Evolutionary conservation across 768 basidiomycete genomes (phyloP).

Genomic region (Boletus fagicola): DNA sequence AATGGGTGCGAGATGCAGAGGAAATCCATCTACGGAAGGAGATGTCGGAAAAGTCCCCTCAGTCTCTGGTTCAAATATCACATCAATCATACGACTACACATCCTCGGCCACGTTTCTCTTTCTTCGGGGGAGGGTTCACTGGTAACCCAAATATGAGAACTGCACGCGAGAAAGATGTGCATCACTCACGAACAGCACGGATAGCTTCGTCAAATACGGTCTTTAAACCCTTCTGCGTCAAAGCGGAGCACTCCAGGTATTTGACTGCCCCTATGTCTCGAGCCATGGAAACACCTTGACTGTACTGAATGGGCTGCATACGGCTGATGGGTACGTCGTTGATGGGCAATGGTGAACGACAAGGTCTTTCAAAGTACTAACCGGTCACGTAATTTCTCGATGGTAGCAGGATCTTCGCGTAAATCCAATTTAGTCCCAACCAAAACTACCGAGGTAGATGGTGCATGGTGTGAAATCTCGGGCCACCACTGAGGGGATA

Average conservation of each 20-base stretch:
- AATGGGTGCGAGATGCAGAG: conserved; percentile 57
- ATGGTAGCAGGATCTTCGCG: conserved; percentile 93
- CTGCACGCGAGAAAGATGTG: background rate
- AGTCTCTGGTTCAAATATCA: conserved; percentile 20
- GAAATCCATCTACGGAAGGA: conserved; percentile 35
- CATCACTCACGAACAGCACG: conserved; percentile 82
- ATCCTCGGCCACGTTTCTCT: conserved; percentile 45
- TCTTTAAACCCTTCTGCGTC: conserved; percentile 98
- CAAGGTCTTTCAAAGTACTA: conserved; percentile 21
- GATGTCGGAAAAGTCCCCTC: conserved; percentile 19
- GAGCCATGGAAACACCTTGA: conserved; percentile 86
- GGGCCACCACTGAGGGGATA: conserved; percentile 75
- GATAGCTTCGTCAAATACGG: conserved; percentile 98
- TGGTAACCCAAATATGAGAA: conserved; percentile 29
- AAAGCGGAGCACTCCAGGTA: conserved; percentile 95
- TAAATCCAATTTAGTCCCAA: conserved; percentile 96
- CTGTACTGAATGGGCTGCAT: conserved; percentile 94
- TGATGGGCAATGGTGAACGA: conserved; percentile 6
- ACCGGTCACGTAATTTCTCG: conserved; percentile 92
- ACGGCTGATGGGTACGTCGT: conserved; percentile 48
- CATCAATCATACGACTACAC: conserved; percentile 68
- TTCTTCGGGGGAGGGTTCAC: conserved; percentile 77
- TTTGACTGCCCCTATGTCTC: conserved; percentile 94
- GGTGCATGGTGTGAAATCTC: conserved; percentile 98
- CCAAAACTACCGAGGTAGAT: conserved; percentile 86